phyloP scores from a whole-genome alignment of 2,329 filamentous ascomycete species.

The Allantophomopsis cytisporea region DNA sequence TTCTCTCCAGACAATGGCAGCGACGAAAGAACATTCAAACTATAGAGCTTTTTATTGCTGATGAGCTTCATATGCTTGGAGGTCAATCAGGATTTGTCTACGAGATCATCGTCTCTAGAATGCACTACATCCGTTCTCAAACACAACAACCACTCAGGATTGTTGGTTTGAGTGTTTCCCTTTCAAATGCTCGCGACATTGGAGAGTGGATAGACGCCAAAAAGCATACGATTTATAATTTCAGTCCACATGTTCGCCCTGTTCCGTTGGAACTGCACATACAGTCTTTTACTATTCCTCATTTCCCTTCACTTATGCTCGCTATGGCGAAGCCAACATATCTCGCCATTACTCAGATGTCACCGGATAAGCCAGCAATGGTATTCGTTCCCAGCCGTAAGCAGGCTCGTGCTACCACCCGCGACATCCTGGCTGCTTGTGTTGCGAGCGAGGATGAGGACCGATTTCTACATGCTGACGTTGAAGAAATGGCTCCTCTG shows the following conservation, averaged over 20 bases:
- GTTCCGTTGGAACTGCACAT: slow-evolving; percentile 88
- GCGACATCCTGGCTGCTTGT: slow-evolving; percentile 79
- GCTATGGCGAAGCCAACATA: slow-evolving; percentile 96
- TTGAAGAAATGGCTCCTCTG: slow-evolving; percentile 69
- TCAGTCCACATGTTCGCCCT: slow-evolving; percentile 81
- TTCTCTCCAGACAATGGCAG: slow-evolving; percentile 91
- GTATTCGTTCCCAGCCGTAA: slow-evolving; percentile 90
- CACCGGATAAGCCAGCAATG: slow-evolving; percentile 77
- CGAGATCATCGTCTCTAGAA: slow-evolving; percentile 92
- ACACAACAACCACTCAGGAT: slow-evolving; percentile 77
- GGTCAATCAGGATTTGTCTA: slow-evolving; percentile 81
- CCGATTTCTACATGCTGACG: slow-evolving; percentile 76
- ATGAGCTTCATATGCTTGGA: slow-evolving; percentile 88
- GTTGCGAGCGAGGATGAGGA: slow-evolving; percentile 85
- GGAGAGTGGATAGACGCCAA: slow-evolving; percentile 97
- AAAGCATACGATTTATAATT: slow-evolving; percentile 98
- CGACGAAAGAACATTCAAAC: slow-evolving; percentile 88
- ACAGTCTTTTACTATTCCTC: slow-evolving; percentile 88
- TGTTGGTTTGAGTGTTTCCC: slow-evolving; percentile 77
- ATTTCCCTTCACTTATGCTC: slow-evolving; percentile 96
- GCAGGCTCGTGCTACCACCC: slow-evolving; percentile 75
- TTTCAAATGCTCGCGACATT: slow-evolving; percentile 86
- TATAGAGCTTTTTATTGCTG: slow-evolving; percentile 83
- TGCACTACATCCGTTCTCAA: slow-evolving; percentile 90
- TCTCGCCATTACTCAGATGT: slow-evolving; percentile 75